Base-by-base conservation (phyloP, 2,329 filamentous ascomycete species). In the Scedosporium boydii region DNA sequence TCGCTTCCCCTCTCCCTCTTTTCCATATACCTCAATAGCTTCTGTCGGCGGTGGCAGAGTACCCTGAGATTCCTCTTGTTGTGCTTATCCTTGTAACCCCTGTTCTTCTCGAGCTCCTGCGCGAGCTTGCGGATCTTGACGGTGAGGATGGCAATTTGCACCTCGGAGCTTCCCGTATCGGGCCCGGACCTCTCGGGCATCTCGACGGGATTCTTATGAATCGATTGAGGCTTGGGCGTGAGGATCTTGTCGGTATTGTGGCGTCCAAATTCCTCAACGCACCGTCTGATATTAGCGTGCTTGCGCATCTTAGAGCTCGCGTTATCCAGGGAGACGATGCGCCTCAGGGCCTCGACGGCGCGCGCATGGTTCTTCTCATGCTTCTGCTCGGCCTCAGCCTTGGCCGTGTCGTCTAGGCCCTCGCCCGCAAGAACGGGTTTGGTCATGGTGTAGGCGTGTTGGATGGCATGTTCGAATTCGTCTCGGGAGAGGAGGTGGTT, bases 81-180 rank as follows among this genome's bases (percentile, higher is more conserved):
- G 73, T 91, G 85, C 80, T 96, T 96, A 73, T 99, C 95, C 73
- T 88, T 91, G 74, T 89, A 85, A 4, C 88, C 90, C 68, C 80
- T 76, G 64, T 86, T 83, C 51, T 78, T 81, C 70, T 88, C 82
- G 60, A 96, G 76, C 67, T 88, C 87, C 67, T 89, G 82, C 16
- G 89, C 87, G 59, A 99, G 74, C 26, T 88, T 87, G 66, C 91
- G 82, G 72, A 99, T 99, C 82, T 97, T 98, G 63, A 91, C 85
- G 3, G 95, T 99, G 73, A 99, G 76, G 68, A 99, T 96, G 56
- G 92, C 93, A 67, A 96, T 91, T 79, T 99, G 95, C n/a, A 99
- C 96, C 77, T 99, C 95, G 6, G 91, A 91, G 69, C 91, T 96
- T 42, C 95, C 95, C 0, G 93, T 99, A 72, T 99, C 95, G 4